Base-by-base conservation (phyloP, 2,329 filamentous ascomycete genomes). In the Rhynchosporium graminicola region DNA sequence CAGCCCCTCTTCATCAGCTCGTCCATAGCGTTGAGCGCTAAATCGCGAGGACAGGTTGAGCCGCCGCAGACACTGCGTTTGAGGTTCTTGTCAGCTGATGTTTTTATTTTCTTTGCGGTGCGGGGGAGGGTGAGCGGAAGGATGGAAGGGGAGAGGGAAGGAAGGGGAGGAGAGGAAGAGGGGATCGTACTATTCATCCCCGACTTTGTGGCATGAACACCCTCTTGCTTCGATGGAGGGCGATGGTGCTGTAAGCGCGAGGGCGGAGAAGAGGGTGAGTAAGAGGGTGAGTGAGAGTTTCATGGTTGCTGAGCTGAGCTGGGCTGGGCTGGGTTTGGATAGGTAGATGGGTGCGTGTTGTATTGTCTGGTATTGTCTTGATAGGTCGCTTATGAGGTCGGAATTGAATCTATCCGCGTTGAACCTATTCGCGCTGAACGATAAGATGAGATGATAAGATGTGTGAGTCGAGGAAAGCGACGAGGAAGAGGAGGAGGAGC, bases 51-150 rank as follows among this genome's bases (percentile, higher is more conserved):
- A 36, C 47, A 51, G 26, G 47, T 51, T 9, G 47, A 13, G 4
- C 47, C 47, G 8, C 47, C 51, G 12, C 36, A 55, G 51, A 55
- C n/a, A n/a, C 51, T 55, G 13, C 38, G 33, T 55, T 31, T 7
- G 5, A 5, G 10, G n/a, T 12, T 6, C 33, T 13, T 3, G 8
- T 45, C 15, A 20, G 43, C 43, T n/a, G n/a, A 7, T n/a, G 3
- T n/a, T n/a, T 45, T 2, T 45, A n/a, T 20, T 3, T 20, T 4
- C 43, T 45, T 20, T 20, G 6, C 20, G 2, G 4, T 45, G 15
- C 4, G 40, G 4, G 36, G 36, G 36, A 40, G 12, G 36, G 12
- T 7, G 36, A 40, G 2, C 1, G 36, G 13, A 3, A 20, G 7
- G 43, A 45, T 15, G 2, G n/a, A 6, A 45, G 43, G 13, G 15